Percentiles rank a stretch among this genome's conserved stretches.
Evolutionary conservation across 352 stramenopile species (phyloP).

Genomic region (Paralagenidium karlingii): DNA sequence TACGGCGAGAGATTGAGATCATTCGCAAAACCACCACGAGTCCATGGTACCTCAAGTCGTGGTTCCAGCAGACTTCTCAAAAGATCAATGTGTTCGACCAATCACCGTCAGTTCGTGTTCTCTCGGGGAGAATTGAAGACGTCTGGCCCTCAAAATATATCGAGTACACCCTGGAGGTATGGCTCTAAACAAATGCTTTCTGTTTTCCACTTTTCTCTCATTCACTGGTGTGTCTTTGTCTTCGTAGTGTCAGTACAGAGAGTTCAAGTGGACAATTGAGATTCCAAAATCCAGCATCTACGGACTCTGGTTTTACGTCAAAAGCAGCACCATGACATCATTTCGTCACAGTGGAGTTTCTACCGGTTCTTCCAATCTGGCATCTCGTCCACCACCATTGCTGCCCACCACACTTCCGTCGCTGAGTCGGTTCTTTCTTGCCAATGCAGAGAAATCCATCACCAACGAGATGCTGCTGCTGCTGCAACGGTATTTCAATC

Average conservation of each 20-base stretch:
- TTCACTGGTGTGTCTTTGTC: too few relatives aligned
- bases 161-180: constrained; percentile 77
- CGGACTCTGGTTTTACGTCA: constrained; percentile 80
- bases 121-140: constrained; percentile 55
- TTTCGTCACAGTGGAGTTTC: neutral
- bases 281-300: constrained; percentile 73
- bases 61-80: too few relatives aligned
- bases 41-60: too few relatives aligned
- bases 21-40: constrained; percentile 22
- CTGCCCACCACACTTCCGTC: constrained; percentile 23
- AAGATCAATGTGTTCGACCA: constrained; percentile 73
- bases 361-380: neutral
- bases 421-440: constrained; percentile 70
- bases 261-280: constrained; percentile 73
- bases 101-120: constrained; percentile 35
- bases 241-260: constrained; percentile 47
- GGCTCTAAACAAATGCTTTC: neutral
- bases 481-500: constrained; percentile 62
- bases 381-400: neutral
- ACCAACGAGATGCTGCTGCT: constrained; percentile 62
- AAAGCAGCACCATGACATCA: constrained; percentile 50
- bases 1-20: constrained; percentile 15
- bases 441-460: constrained; percentile 60
- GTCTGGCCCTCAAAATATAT: constrained; percentile 72
- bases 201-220: neutral